A percentile compares a stretch with the other conserved stretches of the same genome.
Conservation (phyloP, 108 stramenopile species). For the Skeletonema marinoi region DNA sequence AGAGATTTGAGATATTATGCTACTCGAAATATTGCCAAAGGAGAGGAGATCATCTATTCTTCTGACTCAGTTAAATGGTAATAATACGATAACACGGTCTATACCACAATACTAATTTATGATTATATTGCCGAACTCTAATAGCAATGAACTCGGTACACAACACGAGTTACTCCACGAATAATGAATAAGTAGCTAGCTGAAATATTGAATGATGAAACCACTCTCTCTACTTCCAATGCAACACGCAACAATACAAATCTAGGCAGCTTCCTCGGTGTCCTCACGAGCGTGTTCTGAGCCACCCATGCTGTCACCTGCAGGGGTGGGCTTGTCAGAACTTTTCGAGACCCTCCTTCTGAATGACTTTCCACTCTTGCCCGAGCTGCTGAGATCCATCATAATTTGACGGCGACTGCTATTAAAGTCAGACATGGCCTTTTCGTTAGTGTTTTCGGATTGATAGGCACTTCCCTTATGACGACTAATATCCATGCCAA, state of each 20-base stretch:
- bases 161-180: not conserved
- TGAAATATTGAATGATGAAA: not conserved
- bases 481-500: conserved; percentile 83
- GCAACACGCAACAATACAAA: not conserved
- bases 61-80: not conserved
- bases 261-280: not conserved
- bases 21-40: not conserved
- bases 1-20: not conserved
- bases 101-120: too few species aligned
- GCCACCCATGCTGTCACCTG: not conserved
- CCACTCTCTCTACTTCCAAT: not conserved
- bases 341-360: not conserved
- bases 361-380: not conserved
- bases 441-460: conserved; percentile 49
- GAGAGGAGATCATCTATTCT: not conserved
- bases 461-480: conserved; percentile 87
- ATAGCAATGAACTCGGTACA: not conserved
- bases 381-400: conserved; percentile 4
- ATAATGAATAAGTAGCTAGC: not conserved
- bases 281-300: not conserved
- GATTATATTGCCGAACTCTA: not conserved
- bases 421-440: conserved; percentile 72
- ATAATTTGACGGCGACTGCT: conserved; percentile 52
- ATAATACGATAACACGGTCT: too few species aligned
- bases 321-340: not conserved